Base-by-base conservation (phyloP, 1,284 basidiomycete species). In the Naganishia liquefaciens region DNA sequence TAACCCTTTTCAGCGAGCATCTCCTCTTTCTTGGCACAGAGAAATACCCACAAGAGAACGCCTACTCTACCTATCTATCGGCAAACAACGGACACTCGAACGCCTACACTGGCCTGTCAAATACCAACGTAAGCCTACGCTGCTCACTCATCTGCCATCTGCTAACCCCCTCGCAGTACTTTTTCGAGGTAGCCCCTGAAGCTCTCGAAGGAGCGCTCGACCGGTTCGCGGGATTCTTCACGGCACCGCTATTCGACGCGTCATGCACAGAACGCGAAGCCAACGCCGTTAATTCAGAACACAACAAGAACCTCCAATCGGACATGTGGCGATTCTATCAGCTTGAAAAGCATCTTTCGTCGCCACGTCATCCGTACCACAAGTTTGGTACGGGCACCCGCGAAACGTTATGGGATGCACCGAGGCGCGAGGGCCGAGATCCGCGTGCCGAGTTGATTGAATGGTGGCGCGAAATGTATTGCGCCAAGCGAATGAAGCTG, bases 261-360 rank as follows among this genome's bases (percentile, higher is more conserved):
- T 91, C 90, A 19, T 95, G 95, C 76, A 95, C 95, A 0, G 86
- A 89, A 61, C 86, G 96, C 52, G 96, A 99, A 80, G 86, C 98
- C 70, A 93, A 94, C 71, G 96, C 96, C 1, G 96, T 99, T 42
- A 90, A 99, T 76, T 97, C 93, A 0, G 96, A 99, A 76, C 90
- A 99, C 84, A 93, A 93, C 82, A 99, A 99, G 83, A 99, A 99
- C 76, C 84, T 93, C 58, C 95, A 98, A 79, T 83, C 82, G n/a
- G 95, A 99, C 77, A 81, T 89, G 74, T 98, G 94, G 93, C 86
- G 96, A n/a, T 87, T 94, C 63, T 98, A 91, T 80, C 96, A 99
- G 79, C 81, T 98, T 28, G 93, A 93, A 79, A 99, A 99, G 80
- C 85, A 88, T 69, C 85, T 97, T 46, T 89, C 86, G 67, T 87